These are phyloP conservation scores for Nakazawaea laoshanensis DNA, from an alignment of 805 yeast species.

Conservation along the genomic window DNA sequence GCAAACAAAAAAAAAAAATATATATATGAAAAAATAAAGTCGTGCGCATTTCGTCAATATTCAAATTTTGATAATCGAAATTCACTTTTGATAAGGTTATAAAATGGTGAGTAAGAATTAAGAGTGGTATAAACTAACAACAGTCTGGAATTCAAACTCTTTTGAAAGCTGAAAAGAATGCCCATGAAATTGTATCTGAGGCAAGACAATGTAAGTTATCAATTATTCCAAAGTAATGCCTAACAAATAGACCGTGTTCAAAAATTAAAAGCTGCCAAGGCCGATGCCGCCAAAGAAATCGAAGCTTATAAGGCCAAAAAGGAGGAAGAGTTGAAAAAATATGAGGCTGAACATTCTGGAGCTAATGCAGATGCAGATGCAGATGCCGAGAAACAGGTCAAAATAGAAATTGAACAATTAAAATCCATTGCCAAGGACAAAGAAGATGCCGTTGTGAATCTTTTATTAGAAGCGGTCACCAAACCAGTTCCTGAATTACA, in stretches of 20 bases:
- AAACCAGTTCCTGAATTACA: slow-evolving; percentile 79
- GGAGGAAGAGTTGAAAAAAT: slow-evolving; percentile 71
- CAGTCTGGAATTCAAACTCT: slow-evolving; percentile 61
- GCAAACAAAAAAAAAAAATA: neutral
- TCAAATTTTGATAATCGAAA: too few species aligned
- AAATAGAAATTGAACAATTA: slow-evolving; percentile 60
- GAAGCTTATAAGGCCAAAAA: slow-evolving; percentile 77
- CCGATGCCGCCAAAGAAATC: slow-evolving; percentile 87
- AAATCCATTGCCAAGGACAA: slow-evolving; percentile 54
- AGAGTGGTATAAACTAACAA: neutral
- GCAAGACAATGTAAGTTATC: slow-evolving; percentile 72
- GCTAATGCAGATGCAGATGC: slow-evolving; percentile 69
- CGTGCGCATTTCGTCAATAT: neutral
- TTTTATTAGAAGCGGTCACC: slow-evolving; percentile 72
- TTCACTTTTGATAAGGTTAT: too few species aligned
- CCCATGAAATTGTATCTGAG: slow-evolving; percentile 90
- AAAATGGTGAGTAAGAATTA: slow-evolving; percentile 3
- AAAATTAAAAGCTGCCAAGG: slow-evolving; percentile 87
- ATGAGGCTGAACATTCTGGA: slow-evolving; percentile 66
- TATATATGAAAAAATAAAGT: too few species aligned
- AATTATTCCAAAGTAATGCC: neutral
- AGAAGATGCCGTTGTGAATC: slow-evolving; percentile 59
- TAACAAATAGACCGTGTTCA: slow-evolving; percentile 54
- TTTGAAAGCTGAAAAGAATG: slow-evolving; percentile 83
- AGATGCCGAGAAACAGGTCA: slow-evolving; percentile 70